phyloP scores from a whole-genome alignment of 2,329 filamentous ascomycete genomes.

The Aquanectria penicillioides region DNA sequence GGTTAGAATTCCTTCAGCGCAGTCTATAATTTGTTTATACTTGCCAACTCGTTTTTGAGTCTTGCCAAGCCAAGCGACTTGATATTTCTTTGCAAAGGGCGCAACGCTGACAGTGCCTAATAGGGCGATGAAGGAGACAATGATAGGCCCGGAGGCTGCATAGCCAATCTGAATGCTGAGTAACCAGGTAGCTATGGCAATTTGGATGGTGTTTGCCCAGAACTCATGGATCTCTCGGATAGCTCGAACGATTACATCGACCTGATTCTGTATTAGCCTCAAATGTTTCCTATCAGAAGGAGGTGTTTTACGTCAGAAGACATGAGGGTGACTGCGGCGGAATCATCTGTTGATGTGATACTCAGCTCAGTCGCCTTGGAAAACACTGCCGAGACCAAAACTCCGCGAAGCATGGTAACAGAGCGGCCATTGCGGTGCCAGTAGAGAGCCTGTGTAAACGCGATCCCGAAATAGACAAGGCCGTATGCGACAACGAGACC shows the following conservation, averaged over 20 bases:
- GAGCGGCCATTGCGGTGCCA: slow-evolving; percentile 46
- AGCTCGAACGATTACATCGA: slow-evolving; percentile 50
- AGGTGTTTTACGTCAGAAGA: slow-evolving; percentile 49
- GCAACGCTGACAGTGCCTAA: slow-evolving; percentile 39
- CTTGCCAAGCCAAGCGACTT: slow-evolving; percentile 38
- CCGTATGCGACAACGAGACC: slow-evolving; percentile 48
- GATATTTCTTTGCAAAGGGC: slow-evolving; percentile 43
- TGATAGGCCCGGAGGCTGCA: slow-evolving; percentile 46
- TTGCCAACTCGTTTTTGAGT: slow-evolving; percentile 43
- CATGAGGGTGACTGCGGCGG: slow-evolving; percentile 53
- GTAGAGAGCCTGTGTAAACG: slow-evolving; percentile 44
- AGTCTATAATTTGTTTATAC: background rate
- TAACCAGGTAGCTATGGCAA: slow-evolving; percentile 47
- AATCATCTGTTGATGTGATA: slow-evolving; percentile 42
- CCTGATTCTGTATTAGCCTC: slow-evolving; percentile 32
- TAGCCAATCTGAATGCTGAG: slow-evolving; percentile 47
- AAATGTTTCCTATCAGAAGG: background rate
- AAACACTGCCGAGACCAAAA: slow-evolving; percentile 47
- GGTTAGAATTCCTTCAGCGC: background rate
- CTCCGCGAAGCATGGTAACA: slow-evolving; percentile 45
- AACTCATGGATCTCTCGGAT: slow-evolving; percentile 49
- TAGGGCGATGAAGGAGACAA: slow-evolving; percentile 43
- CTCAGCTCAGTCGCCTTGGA: slow-evolving; percentile 45
- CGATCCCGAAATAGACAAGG: slow-evolving; percentile 45
- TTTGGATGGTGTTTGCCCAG: slow-evolving; percentile 49